Evolutionary conservation across 805 yeast species (phyloP).

Genomic region (Lachancea fermentati): DNA sequence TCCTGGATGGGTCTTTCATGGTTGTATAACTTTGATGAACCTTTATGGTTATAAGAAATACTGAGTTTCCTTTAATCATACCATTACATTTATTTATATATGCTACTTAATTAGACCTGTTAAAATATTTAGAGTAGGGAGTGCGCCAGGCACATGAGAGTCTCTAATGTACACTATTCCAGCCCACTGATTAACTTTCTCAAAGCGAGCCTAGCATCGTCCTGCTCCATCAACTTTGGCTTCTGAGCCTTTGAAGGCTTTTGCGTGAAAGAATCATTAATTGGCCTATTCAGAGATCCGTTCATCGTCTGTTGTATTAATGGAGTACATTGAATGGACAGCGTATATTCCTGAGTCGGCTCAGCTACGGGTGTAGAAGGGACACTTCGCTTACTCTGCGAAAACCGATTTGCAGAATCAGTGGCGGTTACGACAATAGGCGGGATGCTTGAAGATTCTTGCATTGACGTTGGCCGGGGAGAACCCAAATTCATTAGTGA

Average conservation of each 20-base stretch:
- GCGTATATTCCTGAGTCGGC: neutral
- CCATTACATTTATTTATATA: neutral
- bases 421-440: neutral
- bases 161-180: constrained; percentile 1
- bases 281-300: constrained; percentile 13
- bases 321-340: constrained; percentile 29
- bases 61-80: neutral
- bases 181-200: constrained; percentile 24
- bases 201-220: constrained; percentile 30
- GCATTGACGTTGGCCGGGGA: constrained; percentile 16
- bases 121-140: neutral
- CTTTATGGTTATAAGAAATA: constrained; percentile 43
- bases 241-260: constrained; percentile 1
- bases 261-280: constrained; percentile 5
- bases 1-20: constrained; percentile 88
- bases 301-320: constrained; percentile 31
- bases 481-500: constrained; percentile 27
- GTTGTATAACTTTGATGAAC: constrained; percentile 81
- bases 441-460: constrained; percentile 16
- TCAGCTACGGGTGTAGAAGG: constrained; percentile 9
- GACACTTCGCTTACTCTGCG: neutral
- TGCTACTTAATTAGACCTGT: neutral
- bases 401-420: neutral
- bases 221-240: constrained; percentile 14
- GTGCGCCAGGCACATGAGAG: neutral